A percentile compares a stretch with the other conserved stretches of the same genome.
These are phyloP conservation scores for Ensete ventricosum DNA, from an alignment of 176 grass and related monocot species.

Conservation along the genomic window DNA sequence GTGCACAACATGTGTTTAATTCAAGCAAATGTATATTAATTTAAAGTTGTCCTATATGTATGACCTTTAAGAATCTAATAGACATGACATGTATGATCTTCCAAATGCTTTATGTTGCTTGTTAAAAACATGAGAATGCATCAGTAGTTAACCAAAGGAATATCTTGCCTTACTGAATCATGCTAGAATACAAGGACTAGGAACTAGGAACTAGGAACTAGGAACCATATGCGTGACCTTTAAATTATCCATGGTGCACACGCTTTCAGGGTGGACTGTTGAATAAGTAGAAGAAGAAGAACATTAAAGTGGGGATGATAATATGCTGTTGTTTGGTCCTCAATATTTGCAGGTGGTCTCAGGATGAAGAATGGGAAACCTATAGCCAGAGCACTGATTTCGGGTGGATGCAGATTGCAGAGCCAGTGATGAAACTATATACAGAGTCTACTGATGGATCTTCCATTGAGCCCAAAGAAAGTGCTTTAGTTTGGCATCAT, in stretches of 20 bases:
- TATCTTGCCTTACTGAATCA: not conserved
- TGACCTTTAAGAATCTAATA: too few species aligned
- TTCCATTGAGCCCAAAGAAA: constrained; percentile 58
- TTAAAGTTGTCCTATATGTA: too few species aligned
- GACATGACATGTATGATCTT: too few species aligned
- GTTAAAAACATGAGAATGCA: not conserved
- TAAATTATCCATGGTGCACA: not conserved
- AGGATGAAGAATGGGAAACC: constrained; percentile 45
- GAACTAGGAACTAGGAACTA: not conserved
- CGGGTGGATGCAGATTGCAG: constrained; percentile 49
- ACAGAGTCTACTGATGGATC: constrained; percentile 62
- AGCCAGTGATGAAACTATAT: constrained; percentile 54
- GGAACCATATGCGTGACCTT: not conserved
- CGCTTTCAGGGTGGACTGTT: not conserved
- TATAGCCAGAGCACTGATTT: constrained; percentile 38
- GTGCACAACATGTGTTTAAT: too few species aligned
- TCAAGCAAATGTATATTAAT: too few species aligned
- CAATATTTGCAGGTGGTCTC: constrained; percentile 36
- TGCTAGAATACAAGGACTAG: not conserved
- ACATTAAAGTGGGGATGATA: not conserved
- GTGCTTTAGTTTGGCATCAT: constrained; percentile 61
- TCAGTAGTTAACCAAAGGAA: not conserved
- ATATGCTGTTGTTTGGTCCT: constrained; percentile 8
- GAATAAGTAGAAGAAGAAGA: not conserved
- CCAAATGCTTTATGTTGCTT: not conserved